Evolutionary conservation across 2,329 filamentous ascomycete genomes (phyloP).

Genomic region (Graphiopsis chlorocephala): DNA sequence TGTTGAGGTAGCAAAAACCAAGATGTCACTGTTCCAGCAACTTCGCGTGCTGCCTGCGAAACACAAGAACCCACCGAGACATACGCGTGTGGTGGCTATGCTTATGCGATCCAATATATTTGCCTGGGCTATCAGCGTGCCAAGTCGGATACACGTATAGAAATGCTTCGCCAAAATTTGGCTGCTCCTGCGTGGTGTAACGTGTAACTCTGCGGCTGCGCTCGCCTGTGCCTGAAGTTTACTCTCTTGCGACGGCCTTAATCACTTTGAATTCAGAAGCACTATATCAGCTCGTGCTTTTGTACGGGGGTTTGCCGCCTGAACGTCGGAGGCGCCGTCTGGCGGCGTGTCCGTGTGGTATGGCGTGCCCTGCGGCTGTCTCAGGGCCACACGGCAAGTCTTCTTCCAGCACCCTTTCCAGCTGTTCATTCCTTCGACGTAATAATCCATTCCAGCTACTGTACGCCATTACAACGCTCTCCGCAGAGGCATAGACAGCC

Average conservation of each 20-base stretch:
- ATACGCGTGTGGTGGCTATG: not conserved
- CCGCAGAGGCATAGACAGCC: not conserved
- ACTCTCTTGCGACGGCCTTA: not conserved
- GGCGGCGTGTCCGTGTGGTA: not conserved
- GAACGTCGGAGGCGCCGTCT: not conserved
- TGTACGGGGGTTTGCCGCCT: not conserved
- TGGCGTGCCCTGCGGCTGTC: not conserved
- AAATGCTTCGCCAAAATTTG: not conserved
- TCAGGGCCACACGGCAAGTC: not conserved
- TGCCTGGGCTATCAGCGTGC: not conserved
- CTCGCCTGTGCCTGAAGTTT: not conserved
- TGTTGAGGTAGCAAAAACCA: conserved; percentile 1
- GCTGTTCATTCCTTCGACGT: not conserved
- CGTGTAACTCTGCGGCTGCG: too few relatives aligned
- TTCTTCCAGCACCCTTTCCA: not conserved
- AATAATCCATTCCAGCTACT: not conserved
- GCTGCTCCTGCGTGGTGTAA: not conserved
- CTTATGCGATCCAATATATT: not conserved
- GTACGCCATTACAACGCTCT: not conserved
- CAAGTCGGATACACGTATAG: not conserved
- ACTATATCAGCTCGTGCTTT: not conserved
- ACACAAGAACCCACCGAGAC: not conserved
- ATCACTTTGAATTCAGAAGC: not conserved
- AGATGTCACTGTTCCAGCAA: not conserved
- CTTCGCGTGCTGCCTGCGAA: not conserved